Conservation (phyloP, 225 moss, liverwort and hornwort genomes). For the Pleurozium schreberi region DNA sequence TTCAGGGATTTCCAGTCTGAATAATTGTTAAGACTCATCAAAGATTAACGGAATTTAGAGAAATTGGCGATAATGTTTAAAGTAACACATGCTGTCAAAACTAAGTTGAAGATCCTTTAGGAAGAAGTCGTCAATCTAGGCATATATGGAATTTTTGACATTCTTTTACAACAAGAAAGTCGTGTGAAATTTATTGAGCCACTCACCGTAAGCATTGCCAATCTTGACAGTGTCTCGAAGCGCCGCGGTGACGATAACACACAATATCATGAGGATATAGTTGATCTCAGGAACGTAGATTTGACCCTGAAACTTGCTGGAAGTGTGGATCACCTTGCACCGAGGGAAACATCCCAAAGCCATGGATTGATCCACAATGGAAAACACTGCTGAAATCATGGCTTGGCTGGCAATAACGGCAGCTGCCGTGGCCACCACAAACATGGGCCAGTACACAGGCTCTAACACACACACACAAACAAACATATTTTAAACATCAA, state of each 20-base stretch:
- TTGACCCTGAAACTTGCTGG: conserved; percentile 50
- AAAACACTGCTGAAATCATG: conserved; percentile 88
- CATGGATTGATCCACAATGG: conserved; percentile 78
- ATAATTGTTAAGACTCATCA: neutral
- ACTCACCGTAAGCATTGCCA: conserved; percentile 78
- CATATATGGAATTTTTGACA: neutral
- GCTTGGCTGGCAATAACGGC: conserved; percentile 95
- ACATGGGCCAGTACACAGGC: conserved; percentile 82
- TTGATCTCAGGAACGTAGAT: conserved; percentile 92
- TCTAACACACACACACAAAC: conserved; percentile 15
- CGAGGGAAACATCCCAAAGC: conserved; percentile 78
- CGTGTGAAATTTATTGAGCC: neutral
- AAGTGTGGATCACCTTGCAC: conserved; percentile 72
- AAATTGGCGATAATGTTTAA: neutral
- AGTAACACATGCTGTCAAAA: neutral
- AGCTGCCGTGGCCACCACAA: conserved; percentile 70
- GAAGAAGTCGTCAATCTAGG: neutral
- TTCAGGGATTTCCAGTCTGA: neutral
- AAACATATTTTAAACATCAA: neutral
- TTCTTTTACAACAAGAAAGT: neutral
- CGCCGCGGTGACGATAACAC: conserved; percentile 42
- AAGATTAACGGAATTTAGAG: neutral
- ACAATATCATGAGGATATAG: conserved; percentile 60
- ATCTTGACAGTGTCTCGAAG: conserved; percentile 58
- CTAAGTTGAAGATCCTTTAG: neutral